Evolutionary conservation across 768 basidiomycete species (phyloP), one percentile per base, ranked within the genome.

Genomic region (Leucocoprinus birnbaumii): DNA sequence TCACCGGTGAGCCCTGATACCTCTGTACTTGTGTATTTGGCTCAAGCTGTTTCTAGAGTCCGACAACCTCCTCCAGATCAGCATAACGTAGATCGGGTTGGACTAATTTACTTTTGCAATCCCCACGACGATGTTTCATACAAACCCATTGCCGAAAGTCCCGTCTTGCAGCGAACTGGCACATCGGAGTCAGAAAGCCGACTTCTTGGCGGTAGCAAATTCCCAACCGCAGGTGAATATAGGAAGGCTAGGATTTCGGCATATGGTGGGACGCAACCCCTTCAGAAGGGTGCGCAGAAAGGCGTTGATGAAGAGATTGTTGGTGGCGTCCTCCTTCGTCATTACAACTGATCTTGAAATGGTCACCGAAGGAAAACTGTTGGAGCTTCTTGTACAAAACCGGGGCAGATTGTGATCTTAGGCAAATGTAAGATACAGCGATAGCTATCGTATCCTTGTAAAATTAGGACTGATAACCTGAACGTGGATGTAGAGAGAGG

Each of bases 61-160:
- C 71, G 83, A 2, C 80, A 80, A 59, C 85, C 83, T 2, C 84
- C 83, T 9, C 59, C 63, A 0, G 82, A 84, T 56, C 84, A 86
- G 58, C 76, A 68, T 26, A 64, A 62, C 26, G 67, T 73, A 57
- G 70, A 77, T 14, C 79, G 84, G 8, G 70, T 85, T 1, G 83
- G 84, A 0, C 71, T 77, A 2, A 84, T 85, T 63, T 85, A 85
- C 65, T 86, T 86, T 59, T 66, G 65, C 27, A 70, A 75, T 72
- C 66, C 77, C 0, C 77, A 85, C 57, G 83, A 85, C 61, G 61
- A 74, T 25, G 73, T 76, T 42, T 71, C 66, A 48, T 68, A 86
- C 24, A 65, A 66, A 2, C 83, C 84, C 0, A 61, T 78, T 3
- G 47, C 64, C 0, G 69, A 77, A 25, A 82, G 80, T 58, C 77